Base-by-base conservation (phyloP, 768 basidiomycete genomes). In the Lenzites betulinus region DNA sequence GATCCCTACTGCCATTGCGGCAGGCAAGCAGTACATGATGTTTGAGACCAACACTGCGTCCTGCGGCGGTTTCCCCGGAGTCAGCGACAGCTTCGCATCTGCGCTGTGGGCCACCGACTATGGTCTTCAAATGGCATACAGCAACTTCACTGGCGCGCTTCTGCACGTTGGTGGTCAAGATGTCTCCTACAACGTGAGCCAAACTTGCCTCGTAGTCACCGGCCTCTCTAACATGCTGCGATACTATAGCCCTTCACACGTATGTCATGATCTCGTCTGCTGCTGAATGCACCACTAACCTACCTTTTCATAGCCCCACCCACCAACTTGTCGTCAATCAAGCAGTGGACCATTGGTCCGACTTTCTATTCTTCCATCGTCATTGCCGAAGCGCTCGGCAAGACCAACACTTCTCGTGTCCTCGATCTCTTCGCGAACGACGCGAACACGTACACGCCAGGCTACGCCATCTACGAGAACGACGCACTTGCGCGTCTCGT, bases 11-110 rank as follows among this genome's bases (percentile, higher is more conserved):
- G 77, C 78, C 11, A 33, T 33, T 11, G 7, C 66, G 73, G 53
- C 66, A 70, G 67, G 67, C n/a, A 75, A 76, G 66, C 77, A 79
- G 26, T 71, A 82, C 61, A 65, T 81, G 53, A 81, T 85, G 80
- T 74, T 83, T 62, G 83, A 85, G 69, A 83, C 80, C 30, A 81
- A 81, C 63, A 79, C 79, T 2, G 82, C 81, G 1, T 78, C 77
- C 30, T 84, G 83, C 68, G 81, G 80, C 55, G 83, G 83, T 25
- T 82, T 83, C 66, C 70, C 77, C 13, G 83, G 83, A 6, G 60
- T 84, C 53, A 79, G 77, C 46, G 80, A 83, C 67, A 76, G 75
- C 47, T 84, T 83, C 55, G 80, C 76, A 1, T 75, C 78, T 3
- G 76, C 80, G 4, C 70, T 84, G 25, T 85, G 83, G 83, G 81